Conservation (phyloP, 768 basidiomycete genomes). For the Lactarius quietus region DNA sequence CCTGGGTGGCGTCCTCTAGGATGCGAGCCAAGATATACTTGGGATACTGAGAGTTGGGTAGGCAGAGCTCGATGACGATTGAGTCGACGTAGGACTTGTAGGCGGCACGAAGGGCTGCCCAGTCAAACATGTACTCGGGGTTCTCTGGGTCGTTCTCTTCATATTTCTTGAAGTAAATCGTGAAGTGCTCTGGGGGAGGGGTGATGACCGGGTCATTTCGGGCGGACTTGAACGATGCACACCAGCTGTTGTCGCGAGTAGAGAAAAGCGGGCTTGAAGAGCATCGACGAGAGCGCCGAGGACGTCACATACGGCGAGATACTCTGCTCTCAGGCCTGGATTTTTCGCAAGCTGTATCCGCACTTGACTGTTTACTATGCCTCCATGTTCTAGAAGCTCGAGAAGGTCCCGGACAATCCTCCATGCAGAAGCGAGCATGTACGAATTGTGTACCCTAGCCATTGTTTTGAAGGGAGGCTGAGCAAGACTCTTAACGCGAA, state of each 20-base stretch:
- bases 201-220: constrained; percentile 14
- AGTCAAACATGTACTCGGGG: constrained; percentile 61
- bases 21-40: constrained; percentile 61
- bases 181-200: constrained; percentile 57
- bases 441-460: constrained; percentile 72
- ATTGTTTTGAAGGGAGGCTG: constrained; percentile 1
- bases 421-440: constrained; percentile 83
- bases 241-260: constrained; percentile 71
- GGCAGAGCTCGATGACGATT: constrained; percentile 77
- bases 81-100: constrained; percentile 80
- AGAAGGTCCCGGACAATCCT: constrained; percentile 62
- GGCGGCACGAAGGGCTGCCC: constrained; percentile 54
- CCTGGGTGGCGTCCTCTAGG: constrained; percentile 66
- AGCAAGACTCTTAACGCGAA: constrained; percentile 11
- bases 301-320: constrained; percentile 62
- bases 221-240: constrained; percentile 31
- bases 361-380: constrained; percentile 50
- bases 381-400: constrained; percentile 50
- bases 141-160: constrained; percentile 41
- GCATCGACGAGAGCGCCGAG: constrained; percentile 56
- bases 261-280: constrained; percentile 61
- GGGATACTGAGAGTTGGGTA: constrained; percentile 67
- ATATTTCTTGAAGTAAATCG: constrained; percentile 60
- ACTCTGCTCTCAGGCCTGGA: constrained; percentile 49
- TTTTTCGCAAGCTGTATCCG: constrained; percentile 53